Base-by-base conservation (phyloP, 352 stramenopile species). In the Globisporangium paddicum region DNA sequence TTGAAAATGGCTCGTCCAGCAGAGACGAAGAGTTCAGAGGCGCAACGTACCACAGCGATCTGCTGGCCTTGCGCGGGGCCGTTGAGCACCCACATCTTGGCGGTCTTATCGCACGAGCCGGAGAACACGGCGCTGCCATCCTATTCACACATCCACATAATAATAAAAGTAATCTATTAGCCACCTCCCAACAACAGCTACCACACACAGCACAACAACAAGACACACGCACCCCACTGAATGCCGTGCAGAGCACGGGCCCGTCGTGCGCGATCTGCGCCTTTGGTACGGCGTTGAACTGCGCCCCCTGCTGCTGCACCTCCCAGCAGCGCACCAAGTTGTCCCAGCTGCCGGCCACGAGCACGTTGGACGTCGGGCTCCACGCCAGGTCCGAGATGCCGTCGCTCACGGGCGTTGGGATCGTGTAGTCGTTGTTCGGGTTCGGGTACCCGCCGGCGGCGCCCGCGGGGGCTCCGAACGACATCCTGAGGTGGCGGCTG, bases 61-160 rank as follows among this genome's bases (percentile, higher is more conserved):
- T 92, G 82, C 64, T 89, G 79, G 21, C 86, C 85, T 42, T 90
- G 80, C 16, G 70, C 54, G 0, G 81, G 85, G 8, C 83, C 82
- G 26, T 84, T 88, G 19, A 98, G 76, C 55, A 82, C 64, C 94
- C 95, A 99, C 93, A 98, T 98, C 58, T 97, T 95, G 26, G 95
- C 93, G 13, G 91, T 96, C 69, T 98, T 98, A 71, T 98, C 95
- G 48, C 80, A 90, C 30, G 90, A 96, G 28, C 85, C 89, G 1
- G 89, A 96, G 64, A 98, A 98, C 38, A 98, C 90, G 1, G 83
- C 87, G 51, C 64, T 90, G n/a, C 94, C 93, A 73, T 99, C 96
- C 83, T 93, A 69, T 52, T 16, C 14, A 58, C 6, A 42, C 35
- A 41, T 40, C n/a, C 19, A 73, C 26, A 45, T 1, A 55, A 42